Conservation (phyloP, 2,329 filamentous ascomycete genomes). For the Gyromitra esculenta region DNA sequence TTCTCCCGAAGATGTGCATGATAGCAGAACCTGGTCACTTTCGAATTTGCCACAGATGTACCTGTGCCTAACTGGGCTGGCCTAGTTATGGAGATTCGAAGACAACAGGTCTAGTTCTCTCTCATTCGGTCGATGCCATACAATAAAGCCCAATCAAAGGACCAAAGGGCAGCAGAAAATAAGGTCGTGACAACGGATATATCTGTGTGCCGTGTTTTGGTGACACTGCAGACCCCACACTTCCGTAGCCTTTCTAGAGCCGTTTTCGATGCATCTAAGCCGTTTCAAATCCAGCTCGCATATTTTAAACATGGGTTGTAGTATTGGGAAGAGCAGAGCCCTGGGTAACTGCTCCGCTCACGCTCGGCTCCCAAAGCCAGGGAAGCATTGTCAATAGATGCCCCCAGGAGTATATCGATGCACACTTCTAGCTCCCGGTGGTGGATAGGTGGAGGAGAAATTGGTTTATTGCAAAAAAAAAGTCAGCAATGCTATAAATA, state of each 20-base stretch:
- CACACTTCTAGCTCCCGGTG: constrained; percentile 5
- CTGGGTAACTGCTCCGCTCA: constrained; percentile 9
- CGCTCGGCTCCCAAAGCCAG: constrained; percentile 28
- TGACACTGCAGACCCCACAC: constrained; percentile 42
- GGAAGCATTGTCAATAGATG: constrained; percentile 23
- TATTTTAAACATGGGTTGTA: constrained; percentile 39
- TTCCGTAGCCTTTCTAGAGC: constrained; percentile 45
- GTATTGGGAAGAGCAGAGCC: constrained; percentile 27
- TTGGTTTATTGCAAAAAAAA: not conserved
- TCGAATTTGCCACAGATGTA: constrained; percentile 35
- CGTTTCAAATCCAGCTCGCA: constrained; percentile 18
- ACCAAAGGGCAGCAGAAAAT: not conserved
- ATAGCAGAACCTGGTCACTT: constrained; percentile 42
- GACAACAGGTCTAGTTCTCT: constrained; percentile 39
- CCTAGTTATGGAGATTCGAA: constrained; percentile 18
- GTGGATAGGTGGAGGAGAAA: not conserved
- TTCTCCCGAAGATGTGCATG: constrained; percentile 36
- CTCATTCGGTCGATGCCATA: constrained; percentile 43
- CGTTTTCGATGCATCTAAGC: constrained; percentile 42
- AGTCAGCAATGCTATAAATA: constrained; percentile 29
- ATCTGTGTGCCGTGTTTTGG: constrained; percentile 43
- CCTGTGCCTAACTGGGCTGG: constrained; percentile 39
- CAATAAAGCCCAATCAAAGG: constrained; percentile 11
- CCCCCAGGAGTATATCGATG: constrained; percentile 13
- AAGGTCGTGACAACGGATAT: constrained; percentile 38